These are phyloP conservation scores for Chlorencoelia australis DNA, from an alignment of 2,329 filamentous ascomycete species.

Conservation along the genomic window DNA sequence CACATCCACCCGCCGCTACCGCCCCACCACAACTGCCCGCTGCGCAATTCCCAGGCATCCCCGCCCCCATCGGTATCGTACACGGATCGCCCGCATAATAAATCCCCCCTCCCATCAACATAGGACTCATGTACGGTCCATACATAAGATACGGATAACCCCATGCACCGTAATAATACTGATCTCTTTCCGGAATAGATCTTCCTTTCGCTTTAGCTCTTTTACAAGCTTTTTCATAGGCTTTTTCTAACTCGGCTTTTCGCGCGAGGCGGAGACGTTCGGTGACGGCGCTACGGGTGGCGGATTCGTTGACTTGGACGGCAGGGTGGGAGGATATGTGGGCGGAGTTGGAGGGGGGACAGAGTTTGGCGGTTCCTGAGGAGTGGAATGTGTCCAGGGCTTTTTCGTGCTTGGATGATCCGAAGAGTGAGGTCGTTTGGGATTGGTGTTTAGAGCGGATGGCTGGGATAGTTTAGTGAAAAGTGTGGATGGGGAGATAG, in stretches of 20 bases:
- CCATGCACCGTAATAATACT: conserved; percentile 37
- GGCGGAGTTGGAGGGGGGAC: conserved; percentile 46
- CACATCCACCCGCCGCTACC: conserved; percentile 32
- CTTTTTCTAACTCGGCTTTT: conserved; percentile 37
- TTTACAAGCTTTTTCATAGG: conserved; percentile 44
- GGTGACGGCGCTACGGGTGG: conserved; percentile 19
- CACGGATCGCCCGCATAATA: conserved; percentile 38
- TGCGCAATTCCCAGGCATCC: conserved; percentile 33
- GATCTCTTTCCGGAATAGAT: conserved; percentile 35
- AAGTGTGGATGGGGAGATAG: background rate
- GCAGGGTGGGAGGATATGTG: conserved; percentile 70
- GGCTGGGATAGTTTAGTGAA: conserved; percentile 22
- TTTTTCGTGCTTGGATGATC: conserved; percentile 37
- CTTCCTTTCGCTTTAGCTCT: conserved; percentile 41
- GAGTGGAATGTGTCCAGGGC: conserved; percentile 36
- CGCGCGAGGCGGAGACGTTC: conserved; percentile 23
- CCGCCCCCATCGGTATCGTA: conserved; percentile 26
- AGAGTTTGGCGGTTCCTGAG: conserved; percentile 39
- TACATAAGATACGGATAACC: conserved; percentile 42
- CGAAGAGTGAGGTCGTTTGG: conserved; percentile 35
- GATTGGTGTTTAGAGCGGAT: conserved; percentile 48
- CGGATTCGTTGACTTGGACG: conserved; percentile 32
- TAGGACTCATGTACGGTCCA: conserved; percentile 33
- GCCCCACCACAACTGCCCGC: conserved; percentile 39
- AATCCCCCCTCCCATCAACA: conserved; percentile 32